These are phyloP conservation scores for Boehmeria nivea DNA, from an alignment of 306 rosid genomes.

Conservation along the genomic window DNA sequence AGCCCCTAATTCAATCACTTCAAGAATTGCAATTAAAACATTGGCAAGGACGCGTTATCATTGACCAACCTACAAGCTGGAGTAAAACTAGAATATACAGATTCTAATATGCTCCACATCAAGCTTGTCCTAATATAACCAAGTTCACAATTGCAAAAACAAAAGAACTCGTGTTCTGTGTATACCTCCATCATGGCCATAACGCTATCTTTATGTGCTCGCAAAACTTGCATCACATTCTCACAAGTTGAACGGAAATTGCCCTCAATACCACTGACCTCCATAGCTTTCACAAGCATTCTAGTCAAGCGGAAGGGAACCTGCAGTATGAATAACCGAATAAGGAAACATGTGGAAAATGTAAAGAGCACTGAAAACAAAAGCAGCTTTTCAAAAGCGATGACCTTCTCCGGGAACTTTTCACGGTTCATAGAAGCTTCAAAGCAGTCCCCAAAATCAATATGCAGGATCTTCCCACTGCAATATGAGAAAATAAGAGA, in stretches of 20 bases:
- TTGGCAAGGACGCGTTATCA: too few relatives aligned
- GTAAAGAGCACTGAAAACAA: slow-evolving; percentile 5
- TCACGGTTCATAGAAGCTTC: slow-evolving; percentile 98
- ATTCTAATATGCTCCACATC: neutral
- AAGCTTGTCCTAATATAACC: neutral
- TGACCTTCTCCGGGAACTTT: slow-evolving; percentile 94
- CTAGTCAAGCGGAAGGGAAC: slow-evolving; percentile 98
- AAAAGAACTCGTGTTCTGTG: neutral
- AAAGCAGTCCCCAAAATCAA: slow-evolving; percentile 97
- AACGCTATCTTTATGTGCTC: slow-evolving; percentile 78
- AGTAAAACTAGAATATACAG: neutral
- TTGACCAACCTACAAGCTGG: too few relatives aligned
- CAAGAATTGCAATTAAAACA: too few relatives aligned
- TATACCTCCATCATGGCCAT: slow-evolving; percentile 99
- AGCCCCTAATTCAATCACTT: neutral
- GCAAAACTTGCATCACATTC: slow-evolving; percentile 91
- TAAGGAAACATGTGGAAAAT: slow-evolving; percentile 1
- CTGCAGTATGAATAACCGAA: slow-evolving; percentile 29
- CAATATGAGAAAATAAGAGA: slow-evolving; percentile 27
- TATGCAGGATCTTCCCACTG: slow-evolving; percentile 96
- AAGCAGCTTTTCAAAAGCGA: slow-evolving; percentile 3
- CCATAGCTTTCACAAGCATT: slow-evolving; percentile 99
- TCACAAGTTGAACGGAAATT: slow-evolving; percentile 98
- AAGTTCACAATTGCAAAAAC: neutral
- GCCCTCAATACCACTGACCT: slow-evolving; percentile 96